Evolutionary conservation across 2,329 filamentous ascomycete species (phyloP).

Genomic region (Mariannaea elegans): DNA sequence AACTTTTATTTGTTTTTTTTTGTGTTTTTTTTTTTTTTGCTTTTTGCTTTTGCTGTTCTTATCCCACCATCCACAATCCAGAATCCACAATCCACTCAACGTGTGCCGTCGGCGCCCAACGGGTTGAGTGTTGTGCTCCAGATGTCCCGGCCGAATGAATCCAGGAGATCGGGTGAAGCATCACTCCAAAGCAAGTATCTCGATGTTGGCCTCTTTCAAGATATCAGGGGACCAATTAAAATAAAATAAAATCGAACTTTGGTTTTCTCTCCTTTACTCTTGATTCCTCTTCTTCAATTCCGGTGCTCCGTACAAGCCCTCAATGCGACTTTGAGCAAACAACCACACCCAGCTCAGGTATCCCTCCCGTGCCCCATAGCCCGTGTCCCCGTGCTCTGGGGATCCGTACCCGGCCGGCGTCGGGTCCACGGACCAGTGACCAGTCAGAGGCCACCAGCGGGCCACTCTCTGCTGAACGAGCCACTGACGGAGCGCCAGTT

Average conservation of each 20-base stretch:
- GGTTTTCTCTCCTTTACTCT: background rate
- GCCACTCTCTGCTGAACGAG: slow-evolving; percentile 27
- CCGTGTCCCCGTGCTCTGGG: slow-evolving; percentile 7
- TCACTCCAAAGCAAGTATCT: background rate
- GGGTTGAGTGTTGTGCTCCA: background rate
- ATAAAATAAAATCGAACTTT: too few species aligned
- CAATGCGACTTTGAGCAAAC: too few species aligned
- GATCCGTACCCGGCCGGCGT: slow-evolving; percentile 15
- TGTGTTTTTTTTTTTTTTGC: background rate
- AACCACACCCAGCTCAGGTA: slow-evolving; percentile 1
- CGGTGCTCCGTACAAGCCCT: too few species aligned
- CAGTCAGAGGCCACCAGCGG: slow-evolving; percentile 21
- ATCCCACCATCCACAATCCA: background rate
- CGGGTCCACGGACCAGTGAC: slow-evolving; percentile 13
- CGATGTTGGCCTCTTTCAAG: background rate
- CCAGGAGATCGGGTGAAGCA: slow-evolving; percentile 2
- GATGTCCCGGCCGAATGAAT: slow-evolving; percentile 1
- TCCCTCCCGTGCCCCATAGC: slow-evolving; percentile 14
- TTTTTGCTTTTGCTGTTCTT: too few species aligned
- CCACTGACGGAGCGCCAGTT: slow-evolving; percentile 33
- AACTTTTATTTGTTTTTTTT: background rate
- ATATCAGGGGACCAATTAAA: too few species aligned
- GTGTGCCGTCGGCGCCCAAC: slow-evolving; percentile 10
- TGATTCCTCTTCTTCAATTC: background rate
- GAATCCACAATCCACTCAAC: background rate